These are phyloP conservation scores for Fusarium penzigii DNA, from an alignment of 2,329 filamentous ascomycete species.

Conservation along the genomic window DNA sequence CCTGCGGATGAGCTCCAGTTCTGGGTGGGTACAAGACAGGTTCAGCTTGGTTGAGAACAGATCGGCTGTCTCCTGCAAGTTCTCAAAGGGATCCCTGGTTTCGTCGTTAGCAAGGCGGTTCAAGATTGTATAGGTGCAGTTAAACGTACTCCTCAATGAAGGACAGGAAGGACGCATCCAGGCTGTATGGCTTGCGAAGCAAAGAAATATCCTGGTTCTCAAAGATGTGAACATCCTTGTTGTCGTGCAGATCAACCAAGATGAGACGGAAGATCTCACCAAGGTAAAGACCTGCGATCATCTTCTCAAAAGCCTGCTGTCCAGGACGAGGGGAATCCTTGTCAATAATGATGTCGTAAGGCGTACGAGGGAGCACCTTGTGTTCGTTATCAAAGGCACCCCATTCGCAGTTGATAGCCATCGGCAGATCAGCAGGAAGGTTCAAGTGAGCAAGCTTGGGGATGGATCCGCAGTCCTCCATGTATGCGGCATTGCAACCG, in stretches of 20 bases:
- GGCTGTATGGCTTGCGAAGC: conserved; percentile 81
- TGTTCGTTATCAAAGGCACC: conserved; percentile 96
- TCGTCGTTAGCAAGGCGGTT: conserved; percentile 18
- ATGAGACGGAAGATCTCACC: conserved; percentile 93
- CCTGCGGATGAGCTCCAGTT: conserved; percentile 86
- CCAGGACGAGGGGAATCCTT: conserved; percentile 88
- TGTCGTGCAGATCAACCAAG: conserved; percentile 82
- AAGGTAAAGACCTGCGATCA: conserved; percentile 92
- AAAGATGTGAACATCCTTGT: conserved; percentile 74
- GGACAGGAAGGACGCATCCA: conserved; percentile 93
- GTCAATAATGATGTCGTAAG: conserved; percentile 86
- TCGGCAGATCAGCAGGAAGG: conserved; percentile 77
- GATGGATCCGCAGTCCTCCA: conserved; percentile 88
- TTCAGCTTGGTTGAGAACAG: conserved; percentile 76
- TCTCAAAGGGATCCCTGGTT: conserved; percentile 85
- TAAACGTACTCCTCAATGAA: conserved; percentile 77
- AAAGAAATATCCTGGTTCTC: conserved; percentile 76
- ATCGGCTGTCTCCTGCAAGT: conserved; percentile 84
- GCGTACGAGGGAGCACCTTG: conserved; percentile 79
- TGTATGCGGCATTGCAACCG: conserved; percentile 97
- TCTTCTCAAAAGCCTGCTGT: conserved; percentile 96
- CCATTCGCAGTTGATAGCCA: conserved; percentile 98
- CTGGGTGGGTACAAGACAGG: conserved; percentile 70
- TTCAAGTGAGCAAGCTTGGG: conserved; percentile 94
- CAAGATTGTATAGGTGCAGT: background rate